Percentiles rank a stretch among this genome's conserved stretches.
Conservation (phyloP, 306 rosid species). For the Quercus bicolor region DNA sequence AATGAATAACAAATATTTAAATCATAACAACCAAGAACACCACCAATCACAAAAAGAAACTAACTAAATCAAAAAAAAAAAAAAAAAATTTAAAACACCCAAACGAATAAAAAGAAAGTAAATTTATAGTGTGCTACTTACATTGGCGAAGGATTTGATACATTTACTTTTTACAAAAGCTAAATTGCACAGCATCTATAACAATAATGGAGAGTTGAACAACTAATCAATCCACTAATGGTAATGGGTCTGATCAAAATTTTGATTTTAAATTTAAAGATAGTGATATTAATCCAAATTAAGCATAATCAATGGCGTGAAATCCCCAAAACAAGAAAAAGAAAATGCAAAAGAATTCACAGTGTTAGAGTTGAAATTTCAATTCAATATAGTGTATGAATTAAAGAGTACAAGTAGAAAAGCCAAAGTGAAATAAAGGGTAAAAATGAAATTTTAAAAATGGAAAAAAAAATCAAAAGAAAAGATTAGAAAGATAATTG, state of each 20-base stretch:
- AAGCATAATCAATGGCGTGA: not conserved
- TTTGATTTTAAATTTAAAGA: not conserved
- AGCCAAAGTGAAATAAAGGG: not conserved
- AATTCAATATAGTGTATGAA: not conserved
- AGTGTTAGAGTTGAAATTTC: too few relatives aligned
- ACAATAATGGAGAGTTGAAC: not conserved
- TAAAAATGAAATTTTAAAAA: too few relatives aligned
- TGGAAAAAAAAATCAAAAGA: too few relatives aligned
- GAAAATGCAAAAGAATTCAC: not conserved
- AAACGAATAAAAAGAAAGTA: not conserved
- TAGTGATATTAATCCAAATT: not conserved
- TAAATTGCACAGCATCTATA: constrained; percentile 46
- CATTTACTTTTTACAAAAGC: constrained; percentile 24
- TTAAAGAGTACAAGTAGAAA: not conserved
- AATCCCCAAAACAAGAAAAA: constrained; percentile 14
- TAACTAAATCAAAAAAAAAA: not conserved
- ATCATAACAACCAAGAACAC: not conserved
- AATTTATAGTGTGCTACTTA: constrained; percentile 8
- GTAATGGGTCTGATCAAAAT: not conserved
- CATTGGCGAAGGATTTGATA: constrained; percentile 41
- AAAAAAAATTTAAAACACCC: too few relatives aligned
- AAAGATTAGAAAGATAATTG: not conserved
- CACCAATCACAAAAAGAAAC: not conserved
- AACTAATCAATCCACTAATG: not conserved
- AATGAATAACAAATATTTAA: not conserved